These are phyloP conservation scores for Debaryomyces hansenii DNA, from an alignment of 805 yeast species.

Conservation along the genomic window DNA sequence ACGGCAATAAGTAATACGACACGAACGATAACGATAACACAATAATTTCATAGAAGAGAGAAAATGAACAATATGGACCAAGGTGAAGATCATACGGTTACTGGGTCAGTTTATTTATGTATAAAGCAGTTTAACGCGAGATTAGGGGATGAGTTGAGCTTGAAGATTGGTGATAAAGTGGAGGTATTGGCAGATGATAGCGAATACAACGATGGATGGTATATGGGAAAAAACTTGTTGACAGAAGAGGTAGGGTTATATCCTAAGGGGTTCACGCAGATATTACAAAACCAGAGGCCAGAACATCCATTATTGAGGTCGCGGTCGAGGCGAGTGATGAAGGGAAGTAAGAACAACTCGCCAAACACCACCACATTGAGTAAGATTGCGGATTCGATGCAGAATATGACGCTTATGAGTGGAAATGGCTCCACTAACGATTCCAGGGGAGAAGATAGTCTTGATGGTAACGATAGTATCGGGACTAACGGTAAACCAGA, in stretches of 20 bases:
- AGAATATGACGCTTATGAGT: conserved; percentile 2
- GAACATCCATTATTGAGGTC: conserved; percentile 33
- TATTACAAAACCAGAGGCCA: conserved; percentile 23
- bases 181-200: conserved; percentile 91
- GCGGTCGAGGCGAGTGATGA: conserved; percentile 51
- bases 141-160: conserved; percentile 82
- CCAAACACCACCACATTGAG: conserved; percentile 1
- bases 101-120: conserved; percentile 48
- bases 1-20: too few species aligned
- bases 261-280: conserved; percentile 84
- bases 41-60: too few species aligned
- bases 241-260: conserved; percentile 82
- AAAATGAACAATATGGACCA: neutral
- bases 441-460: conserved; percentile 5
- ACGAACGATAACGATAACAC: too few species aligned
- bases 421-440: conserved; percentile 4
- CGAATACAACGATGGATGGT: conserved; percentile 97
- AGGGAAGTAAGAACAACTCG: conserved; percentile 11
- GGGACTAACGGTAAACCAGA: neutral
- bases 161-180: conserved; percentile 79
- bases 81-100: conserved; percentile 7
- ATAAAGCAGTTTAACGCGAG: conserved; percentile 87
- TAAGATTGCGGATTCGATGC: conserved; percentile 5
- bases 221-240: conserved; percentile 75
- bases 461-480: neutral